These are phyloP conservation scores for Flueggea neowawraea DNA, from an alignment of 441 rosid species.

Conservation along the genomic window DNA sequence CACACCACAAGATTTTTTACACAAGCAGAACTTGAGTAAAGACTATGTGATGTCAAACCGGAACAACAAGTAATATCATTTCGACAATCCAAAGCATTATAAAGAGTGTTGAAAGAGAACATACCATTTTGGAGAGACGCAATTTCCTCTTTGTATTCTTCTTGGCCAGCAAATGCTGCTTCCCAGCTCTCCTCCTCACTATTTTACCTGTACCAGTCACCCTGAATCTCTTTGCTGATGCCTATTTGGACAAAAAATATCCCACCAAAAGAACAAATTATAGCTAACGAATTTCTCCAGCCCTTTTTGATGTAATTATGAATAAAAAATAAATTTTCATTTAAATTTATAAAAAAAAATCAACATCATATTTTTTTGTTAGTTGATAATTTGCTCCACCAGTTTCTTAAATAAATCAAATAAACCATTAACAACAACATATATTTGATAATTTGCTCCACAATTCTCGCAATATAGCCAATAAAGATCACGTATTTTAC, in stretches of 20 bases:
- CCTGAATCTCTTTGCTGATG: slow-evolving; percentile 93
- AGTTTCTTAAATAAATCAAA: too few species aligned
- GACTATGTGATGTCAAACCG: too few species aligned
- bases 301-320: not conserved
- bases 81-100: not conserved
- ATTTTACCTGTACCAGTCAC: slow-evolving; percentile 94
- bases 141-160: slow-evolving; percentile 88
- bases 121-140: slow-evolving; percentile 86
- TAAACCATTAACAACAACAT: too few species aligned
- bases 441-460: too few species aligned
- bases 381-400: too few species aligned
- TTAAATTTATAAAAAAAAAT: too few species aligned
- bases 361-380: too few species aligned
- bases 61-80: too few species aligned
- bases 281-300: not conserved
- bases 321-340: not conserved
- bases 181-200: slow-evolving; percentile 90
- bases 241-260: slow-evolving; percentile 35
- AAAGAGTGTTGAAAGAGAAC: slow-evolving; percentile 11
- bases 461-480: too few species aligned
- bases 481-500: too few species aligned
- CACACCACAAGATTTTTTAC: too few species aligned
- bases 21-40: too few species aligned
- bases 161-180: slow-evolving; percentile 92
- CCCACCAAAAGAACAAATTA: not conserved